Percentiles rank a stretch among this genome's conserved stretches.
phyloP scores from a whole-genome alignment of 139 green algal genomes.

The Raphidocelis subcapitata region DNA sequence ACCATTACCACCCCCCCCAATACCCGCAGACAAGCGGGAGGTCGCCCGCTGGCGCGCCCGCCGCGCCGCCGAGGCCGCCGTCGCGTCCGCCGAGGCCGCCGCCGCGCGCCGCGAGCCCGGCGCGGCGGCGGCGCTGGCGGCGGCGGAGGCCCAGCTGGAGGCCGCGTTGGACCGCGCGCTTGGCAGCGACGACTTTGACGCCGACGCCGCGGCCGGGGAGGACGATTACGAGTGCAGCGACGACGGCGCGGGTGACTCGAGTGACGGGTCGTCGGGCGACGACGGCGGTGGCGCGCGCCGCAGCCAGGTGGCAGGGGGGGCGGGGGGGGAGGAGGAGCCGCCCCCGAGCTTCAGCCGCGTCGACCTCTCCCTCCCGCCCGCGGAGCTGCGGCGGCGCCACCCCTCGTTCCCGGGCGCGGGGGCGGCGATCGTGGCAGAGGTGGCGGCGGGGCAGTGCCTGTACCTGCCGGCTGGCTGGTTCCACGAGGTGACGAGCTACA shows the following conservation, averaged over 20 bases:
- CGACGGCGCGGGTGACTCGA: slow-evolving; percentile 17
- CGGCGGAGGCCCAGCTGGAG: slow-evolving; percentile 55
- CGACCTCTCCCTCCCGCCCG: slow-evolving; percentile 30
- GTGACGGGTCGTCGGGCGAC: slow-evolving; percentile 16
- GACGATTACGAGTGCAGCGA: slow-evolving; percentile 25
- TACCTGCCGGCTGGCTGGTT: slow-evolving; percentile 88
- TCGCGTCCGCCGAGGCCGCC: neutral
- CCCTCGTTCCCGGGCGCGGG: slow-evolving; percentile 63
- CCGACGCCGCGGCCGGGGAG: neutral
- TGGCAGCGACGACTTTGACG: slow-evolving; percentile 13
- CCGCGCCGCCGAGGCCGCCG: neutral
- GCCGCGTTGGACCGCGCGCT: slow-evolving; percentile 48
- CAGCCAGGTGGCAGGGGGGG: neutral
- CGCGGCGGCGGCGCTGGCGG: neutral
- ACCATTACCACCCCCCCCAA: too few species aligned
- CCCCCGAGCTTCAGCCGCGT: slow-evolving; percentile 62
- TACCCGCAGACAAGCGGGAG: slow-evolving; percentile 5
- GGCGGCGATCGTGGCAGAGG: slow-evolving; percentile 42
- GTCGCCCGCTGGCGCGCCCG: slow-evolving; percentile 61
- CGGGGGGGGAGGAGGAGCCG: slow-evolving; percentile 11
- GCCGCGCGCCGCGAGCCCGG: slow-evolving; percentile 29
- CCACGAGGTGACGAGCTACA: slow-evolving; percentile 81
- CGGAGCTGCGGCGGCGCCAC: slow-evolving; percentile 40
- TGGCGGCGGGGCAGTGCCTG: slow-evolving; percentile 71
- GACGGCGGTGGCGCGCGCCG: neutral